Conservation (phyloP, 2,329 filamentous ascomycete genomes). For the Nigrospora osmanthi region DNA sequence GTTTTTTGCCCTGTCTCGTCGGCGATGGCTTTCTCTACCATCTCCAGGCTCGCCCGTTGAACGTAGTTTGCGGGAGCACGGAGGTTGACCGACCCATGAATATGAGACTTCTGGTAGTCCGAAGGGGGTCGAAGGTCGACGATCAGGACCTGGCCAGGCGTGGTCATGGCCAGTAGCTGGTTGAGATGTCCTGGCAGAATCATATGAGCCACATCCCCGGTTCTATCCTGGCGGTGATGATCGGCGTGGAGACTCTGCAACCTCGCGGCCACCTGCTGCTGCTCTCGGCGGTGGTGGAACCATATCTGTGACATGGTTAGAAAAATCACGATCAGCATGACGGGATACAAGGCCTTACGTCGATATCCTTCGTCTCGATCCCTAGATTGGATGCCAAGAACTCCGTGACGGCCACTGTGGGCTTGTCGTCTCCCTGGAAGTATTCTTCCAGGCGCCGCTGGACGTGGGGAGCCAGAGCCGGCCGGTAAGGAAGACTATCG, state of each 20-base stretch:
- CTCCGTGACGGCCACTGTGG: conserved; percentile 41
- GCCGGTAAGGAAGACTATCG: conserved; percentile 31
- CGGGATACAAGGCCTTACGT: conserved; percentile 23
- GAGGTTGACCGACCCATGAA: conserved; percentile 43
- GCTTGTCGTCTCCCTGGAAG: conserved; percentile 37
- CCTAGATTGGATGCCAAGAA: conserved; percentile 47
- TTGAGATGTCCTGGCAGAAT: conserved; percentile 44
- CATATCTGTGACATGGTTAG: conserved; percentile 27
- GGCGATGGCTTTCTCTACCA: conserved; percentile 40
- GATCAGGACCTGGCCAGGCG: conserved; percentile 35
- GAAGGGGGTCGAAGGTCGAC: conserved; percentile 40
- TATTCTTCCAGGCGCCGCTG: conserved; percentile 45
- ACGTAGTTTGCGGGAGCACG: conserved; percentile 42
- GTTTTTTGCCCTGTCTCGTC: conserved; percentile 38
- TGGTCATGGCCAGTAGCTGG: conserved; percentile 41
- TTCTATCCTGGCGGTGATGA: conserved; percentile 19
- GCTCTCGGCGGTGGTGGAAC: conserved; percentile 46
- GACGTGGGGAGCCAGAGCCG: conserved; percentile 39
- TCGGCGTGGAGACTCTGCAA: conserved; percentile 35
- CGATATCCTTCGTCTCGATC: conserved; percentile 41
- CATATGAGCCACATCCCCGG: conserved; percentile 31
- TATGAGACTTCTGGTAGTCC: conserved; percentile 43
- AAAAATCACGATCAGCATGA: conserved; percentile 3
- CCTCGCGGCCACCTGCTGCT: conserved; percentile 35
- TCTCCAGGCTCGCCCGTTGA: conserved; percentile 36